phyloP scores from a whole-genome alignment of 768 basidiomycete species.

The Polyporus arcularius region DNA sequence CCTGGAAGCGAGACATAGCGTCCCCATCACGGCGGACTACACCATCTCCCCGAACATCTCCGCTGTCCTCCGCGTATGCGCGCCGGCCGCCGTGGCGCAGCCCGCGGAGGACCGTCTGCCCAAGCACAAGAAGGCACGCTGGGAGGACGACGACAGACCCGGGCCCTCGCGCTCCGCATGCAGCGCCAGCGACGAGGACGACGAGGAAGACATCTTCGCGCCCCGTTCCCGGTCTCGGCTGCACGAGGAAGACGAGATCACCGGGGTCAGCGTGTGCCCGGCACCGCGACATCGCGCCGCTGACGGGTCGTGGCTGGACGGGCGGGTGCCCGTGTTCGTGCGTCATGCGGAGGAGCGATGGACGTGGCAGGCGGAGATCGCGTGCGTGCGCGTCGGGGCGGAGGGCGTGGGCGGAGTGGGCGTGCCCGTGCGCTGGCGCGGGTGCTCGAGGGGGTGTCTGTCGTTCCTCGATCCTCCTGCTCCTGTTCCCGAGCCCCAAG shows the following conservation, averaged over 20 bases:
- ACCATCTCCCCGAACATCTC: slow-evolving; percentile 28
- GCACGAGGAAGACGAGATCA: slow-evolving; percentile 11
- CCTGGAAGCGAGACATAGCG: slow-evolving; percentile 27
- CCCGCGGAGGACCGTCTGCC: slow-evolving; percentile 18
- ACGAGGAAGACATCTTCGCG: slow-evolving; percentile 10
- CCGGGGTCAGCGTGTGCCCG: slow-evolving; percentile 53
- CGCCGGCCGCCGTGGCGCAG: slow-evolving; percentile 30
- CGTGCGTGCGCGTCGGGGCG: slow-evolving; percentile 52
- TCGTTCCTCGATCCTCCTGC: slow-evolving; percentile 48
- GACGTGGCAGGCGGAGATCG: slow-evolving; percentile 63
- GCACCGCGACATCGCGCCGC: slow-evolving; percentile 32
- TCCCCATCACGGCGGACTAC: slow-evolving; percentile 33
- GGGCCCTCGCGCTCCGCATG: neutral
- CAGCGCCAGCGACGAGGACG: neutral
- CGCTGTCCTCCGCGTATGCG: slow-evolving; percentile 28
- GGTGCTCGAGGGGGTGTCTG: slow-evolving; percentile 65
- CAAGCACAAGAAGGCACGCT: slow-evolving; percentile 4
- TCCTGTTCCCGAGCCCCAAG: neutral
- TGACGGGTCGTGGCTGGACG: neutral
- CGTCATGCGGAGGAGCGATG: slow-evolving; percentile 60
- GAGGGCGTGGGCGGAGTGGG: slow-evolving; percentile 16
- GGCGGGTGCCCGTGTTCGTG: slow-evolving; percentile 46
- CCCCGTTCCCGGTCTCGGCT: neutral
- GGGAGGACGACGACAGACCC: neutral
- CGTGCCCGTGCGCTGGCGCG: slow-evolving; percentile 69